A percentile compares a stretch with the other conserved stretches of the same genome.
Evolutionary conservation across 176 grass and related monocot genomes (phyloP).

Genomic region (Hordeum marinum): DNA sequence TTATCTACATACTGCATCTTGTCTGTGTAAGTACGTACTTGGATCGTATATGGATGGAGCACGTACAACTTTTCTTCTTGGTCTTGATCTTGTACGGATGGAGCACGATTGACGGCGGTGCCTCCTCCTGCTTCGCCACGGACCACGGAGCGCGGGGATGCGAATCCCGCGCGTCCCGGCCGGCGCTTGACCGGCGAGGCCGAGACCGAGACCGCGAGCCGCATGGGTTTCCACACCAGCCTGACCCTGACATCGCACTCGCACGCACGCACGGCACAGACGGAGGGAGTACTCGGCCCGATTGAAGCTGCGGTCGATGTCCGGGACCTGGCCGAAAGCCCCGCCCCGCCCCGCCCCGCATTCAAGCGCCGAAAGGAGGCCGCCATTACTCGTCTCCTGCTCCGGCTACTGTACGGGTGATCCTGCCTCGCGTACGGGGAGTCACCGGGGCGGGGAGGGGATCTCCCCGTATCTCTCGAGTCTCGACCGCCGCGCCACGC

Average conservation of each 20-base stretch:
- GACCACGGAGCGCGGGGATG: not conserved
- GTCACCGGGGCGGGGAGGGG: not conserved
- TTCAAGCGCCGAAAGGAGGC: slow-evolving; percentile 10
- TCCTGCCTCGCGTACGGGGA: not conserved
- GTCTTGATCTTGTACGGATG: too few species aligned
- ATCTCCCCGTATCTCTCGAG: not conserved
- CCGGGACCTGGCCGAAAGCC: not conserved
- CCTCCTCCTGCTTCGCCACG: not conserved
- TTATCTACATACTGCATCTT: not conserved
- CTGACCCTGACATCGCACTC: not conserved
- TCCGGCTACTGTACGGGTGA: not conserved
- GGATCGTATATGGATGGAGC: too few species aligned
- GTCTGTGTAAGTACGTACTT: too few species aligned
- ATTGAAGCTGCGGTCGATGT: too few species aligned
- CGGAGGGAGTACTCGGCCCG: too few species aligned
- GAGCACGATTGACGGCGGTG: not conserved
- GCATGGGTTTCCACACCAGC: not conserved
- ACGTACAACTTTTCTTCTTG: not conserved
- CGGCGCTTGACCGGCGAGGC: not conserved
- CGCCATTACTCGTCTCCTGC: not conserved
- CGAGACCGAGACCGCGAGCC: not conserved
- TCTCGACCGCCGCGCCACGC: not conserved
- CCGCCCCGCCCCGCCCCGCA: not conserved
- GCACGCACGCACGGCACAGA: not conserved
- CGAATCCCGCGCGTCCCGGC: not conserved